These are phyloP conservation scores for Lyophyllum decastes DNA, from an alignment of 768 basidiomycete genomes.

Conservation along the genomic window DNA sequence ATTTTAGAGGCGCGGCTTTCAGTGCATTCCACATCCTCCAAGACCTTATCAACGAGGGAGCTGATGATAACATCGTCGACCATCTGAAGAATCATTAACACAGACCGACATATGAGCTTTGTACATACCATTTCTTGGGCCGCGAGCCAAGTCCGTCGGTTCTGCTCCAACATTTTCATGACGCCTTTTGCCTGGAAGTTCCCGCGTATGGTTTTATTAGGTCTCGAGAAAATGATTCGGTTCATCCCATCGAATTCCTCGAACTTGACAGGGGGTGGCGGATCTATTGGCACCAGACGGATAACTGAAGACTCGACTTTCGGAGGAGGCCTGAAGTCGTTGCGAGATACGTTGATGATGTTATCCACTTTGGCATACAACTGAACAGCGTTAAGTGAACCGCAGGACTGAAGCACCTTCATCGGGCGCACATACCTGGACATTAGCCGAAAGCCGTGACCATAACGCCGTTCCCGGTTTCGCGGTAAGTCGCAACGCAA, in stretches of 20 bases:
- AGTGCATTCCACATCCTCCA: slow-evolving; percentile 68
- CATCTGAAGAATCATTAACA: slow-evolving; percentile 33
- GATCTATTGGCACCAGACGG: slow-evolving; percentile 87
- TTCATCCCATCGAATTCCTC: slow-evolving; percentile 97
- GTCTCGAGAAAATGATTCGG: slow-evolving; percentile 84
- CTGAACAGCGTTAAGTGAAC: slow-evolving; percentile 18
- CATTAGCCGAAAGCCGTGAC: slow-evolving; percentile 95
- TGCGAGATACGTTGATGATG: slow-evolving; percentile 94
- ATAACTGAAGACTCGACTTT: slow-evolving; percentile 94
- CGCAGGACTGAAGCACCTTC: neutral
- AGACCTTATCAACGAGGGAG: slow-evolving; percentile 68
- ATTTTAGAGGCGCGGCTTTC: slow-evolving; percentile 90
- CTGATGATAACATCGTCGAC: slow-evolving; percentile 74
- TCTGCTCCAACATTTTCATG: slow-evolving; percentile 90
- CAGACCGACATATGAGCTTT: neutral
- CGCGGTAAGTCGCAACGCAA: slow-evolving; percentile 90
- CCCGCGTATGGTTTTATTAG: slow-evolving; percentile 88
- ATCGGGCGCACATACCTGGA: slow-evolving; percentile 53
- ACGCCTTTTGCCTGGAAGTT: slow-evolving; percentile 95
- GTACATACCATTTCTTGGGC: slow-evolving; percentile 62
- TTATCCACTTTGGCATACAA: slow-evolving; percentile 96
- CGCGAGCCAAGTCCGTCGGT: slow-evolving; percentile 91
- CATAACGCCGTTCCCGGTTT: slow-evolving; percentile 82
- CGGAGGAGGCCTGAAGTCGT: slow-evolving; percentile 95
- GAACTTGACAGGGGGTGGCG: slow-evolving; percentile 93